These are phyloP conservation scores for Escovopsis sp. DNA, from an alignment of 2,329 filamentous ascomycete species.

Conservation along the genomic window DNA sequence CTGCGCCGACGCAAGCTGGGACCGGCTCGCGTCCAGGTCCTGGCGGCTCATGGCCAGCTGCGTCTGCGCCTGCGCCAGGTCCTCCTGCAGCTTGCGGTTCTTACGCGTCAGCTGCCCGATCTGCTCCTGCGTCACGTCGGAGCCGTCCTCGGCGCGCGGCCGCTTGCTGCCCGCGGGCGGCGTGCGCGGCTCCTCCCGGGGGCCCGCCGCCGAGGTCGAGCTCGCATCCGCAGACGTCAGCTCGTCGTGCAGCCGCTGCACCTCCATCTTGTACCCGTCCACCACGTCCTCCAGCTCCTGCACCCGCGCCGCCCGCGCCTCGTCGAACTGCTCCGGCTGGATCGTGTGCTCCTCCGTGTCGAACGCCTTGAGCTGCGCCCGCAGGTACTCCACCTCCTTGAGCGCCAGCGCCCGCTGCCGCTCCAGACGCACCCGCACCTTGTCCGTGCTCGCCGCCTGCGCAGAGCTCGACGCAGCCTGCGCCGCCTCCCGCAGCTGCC, in stretches of 20 bases:
- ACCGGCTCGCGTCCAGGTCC: constrained; percentile 56
- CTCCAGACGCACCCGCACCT: constrained; percentile 54
- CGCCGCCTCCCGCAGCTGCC: constrained; percentile 49
- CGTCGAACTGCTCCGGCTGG: constrained; percentile 64
- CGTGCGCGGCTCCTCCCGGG: neutral
- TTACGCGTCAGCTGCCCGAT: constrained; percentile 76
- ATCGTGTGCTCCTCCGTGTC: constrained; percentile 82
- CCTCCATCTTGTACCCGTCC: constrained; percentile 71
- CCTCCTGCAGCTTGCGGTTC: constrained; percentile 71
- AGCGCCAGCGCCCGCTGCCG: constrained; percentile 71
- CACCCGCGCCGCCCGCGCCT: constrained; percentile 58
- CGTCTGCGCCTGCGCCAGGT: constrained; percentile 54
- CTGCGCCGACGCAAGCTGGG: constrained; percentile 54
- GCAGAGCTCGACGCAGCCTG: constrained; percentile 33
- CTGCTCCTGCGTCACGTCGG: constrained; percentile 52
- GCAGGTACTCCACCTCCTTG: constrained; percentile 88
- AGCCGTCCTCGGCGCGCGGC: constrained; percentile 43
- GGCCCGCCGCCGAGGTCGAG: constrained; percentile 15
- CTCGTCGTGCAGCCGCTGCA: constrained; percentile 59
- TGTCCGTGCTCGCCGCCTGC: constrained; percentile 4
- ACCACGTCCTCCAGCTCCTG: constrained; percentile 74
- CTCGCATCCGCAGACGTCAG: constrained; percentile 47
- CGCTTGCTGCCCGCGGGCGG: constrained; percentile 45
- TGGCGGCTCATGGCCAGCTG: constrained; percentile 56
- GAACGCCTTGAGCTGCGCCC: constrained; percentile 79